Conservation (phyloP, 1,139 yeast genomes). For the Magnusiomyces ingens region DNA sequence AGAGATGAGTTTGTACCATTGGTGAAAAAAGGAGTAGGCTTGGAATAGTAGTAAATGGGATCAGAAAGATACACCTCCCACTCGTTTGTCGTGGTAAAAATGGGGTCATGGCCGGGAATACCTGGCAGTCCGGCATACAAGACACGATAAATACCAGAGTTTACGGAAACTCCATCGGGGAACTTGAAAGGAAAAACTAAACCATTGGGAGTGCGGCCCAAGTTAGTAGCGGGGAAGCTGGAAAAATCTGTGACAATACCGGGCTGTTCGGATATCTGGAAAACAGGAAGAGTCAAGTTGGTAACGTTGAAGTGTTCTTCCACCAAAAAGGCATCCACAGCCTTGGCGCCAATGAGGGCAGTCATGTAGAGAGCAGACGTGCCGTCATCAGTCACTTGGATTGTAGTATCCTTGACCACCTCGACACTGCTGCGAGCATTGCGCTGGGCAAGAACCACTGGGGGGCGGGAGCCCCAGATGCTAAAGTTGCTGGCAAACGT, state of each 20-base stretch:
- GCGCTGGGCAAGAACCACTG: not conserved
- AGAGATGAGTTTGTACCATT: not conserved
- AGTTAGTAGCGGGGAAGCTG: not conserved
- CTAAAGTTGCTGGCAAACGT: not conserved
- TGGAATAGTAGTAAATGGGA: not conserved
- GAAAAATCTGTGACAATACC: not conserved
- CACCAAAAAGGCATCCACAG: constrained; percentile 1
- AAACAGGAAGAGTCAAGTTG: not conserved
- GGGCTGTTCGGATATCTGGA: not conserved
- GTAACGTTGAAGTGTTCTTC: not conserved
- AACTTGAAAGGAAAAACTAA: not conserved
- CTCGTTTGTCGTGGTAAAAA: not conserved
- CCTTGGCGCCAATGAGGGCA: not conserved
- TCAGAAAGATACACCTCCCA: not conserved
- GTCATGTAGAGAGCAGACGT: not conserved
- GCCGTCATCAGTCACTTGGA: not conserved
- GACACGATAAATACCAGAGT: not conserved
- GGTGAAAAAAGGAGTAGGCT: not conserved
- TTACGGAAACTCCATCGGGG: not conserved
- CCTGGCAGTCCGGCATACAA: constrained; percentile 2
- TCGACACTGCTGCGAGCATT: not conserved
- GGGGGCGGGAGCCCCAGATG: constrained; percentile 1
- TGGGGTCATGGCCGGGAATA: not conserved
- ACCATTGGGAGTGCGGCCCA: not conserved
- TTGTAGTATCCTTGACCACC: not conserved